These are phyloP conservation scores for Coniochaeta hoffmannii DNA, from an alignment of 2,329 filamentous ascomycete genomes.

Conservation along the genomic window DNA sequence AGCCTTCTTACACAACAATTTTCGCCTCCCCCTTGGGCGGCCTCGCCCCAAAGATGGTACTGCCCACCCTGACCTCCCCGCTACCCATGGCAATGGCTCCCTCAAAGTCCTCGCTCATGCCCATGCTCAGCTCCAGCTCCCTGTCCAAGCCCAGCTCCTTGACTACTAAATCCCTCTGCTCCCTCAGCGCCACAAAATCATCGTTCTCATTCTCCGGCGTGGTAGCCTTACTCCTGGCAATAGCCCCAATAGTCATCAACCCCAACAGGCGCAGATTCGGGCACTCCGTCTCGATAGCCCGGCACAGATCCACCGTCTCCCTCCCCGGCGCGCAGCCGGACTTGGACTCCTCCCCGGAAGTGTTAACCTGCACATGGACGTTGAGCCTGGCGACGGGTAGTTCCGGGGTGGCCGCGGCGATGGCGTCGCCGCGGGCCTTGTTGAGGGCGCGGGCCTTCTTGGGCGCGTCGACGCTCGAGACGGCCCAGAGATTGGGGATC, in stretches of 20 bases:
- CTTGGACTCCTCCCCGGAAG: constrained; percentile 79
- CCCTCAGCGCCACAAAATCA: constrained; percentile 66
- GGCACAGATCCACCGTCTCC: constrained; percentile 57
- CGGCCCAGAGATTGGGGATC: constrained; percentile 83
- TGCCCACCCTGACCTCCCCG: constrained; percentile 84
- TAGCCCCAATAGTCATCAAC: constrained; percentile 95
- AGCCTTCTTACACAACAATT: constrained; percentile 40
- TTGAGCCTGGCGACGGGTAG: constrained; percentile 43
- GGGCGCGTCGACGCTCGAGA: constrained; percentile 78
- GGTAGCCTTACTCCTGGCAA: constrained; percentile 71
- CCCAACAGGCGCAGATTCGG: constrained; percentile 69
- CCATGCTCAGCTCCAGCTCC: constrained; percentile 89
- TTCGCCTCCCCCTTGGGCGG: constrained; percentile 74
- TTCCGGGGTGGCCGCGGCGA: constrained; percentile 18
- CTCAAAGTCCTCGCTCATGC: constrained; percentile 96
- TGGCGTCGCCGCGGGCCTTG: constrained; percentile 55
- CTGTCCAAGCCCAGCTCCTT: constrained; percentile 48
- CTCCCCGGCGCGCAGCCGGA: constrained; percentile 67
- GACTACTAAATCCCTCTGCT: constrained; percentile 64
- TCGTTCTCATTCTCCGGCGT: constrained; percentile 79
- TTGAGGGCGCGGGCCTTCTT: constrained; percentile 86
- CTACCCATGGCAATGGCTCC: constrained; percentile 78
- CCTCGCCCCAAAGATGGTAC: constrained; percentile 84
- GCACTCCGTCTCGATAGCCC: constrained; percentile 62
- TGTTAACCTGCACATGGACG: constrained; percentile 93